A percentile compares a stretch with the other conserved stretches of the same genome.
Conservation (phyloP, 768 basidiomycete genomes). For the Cyclocybe aegerita region DNA sequence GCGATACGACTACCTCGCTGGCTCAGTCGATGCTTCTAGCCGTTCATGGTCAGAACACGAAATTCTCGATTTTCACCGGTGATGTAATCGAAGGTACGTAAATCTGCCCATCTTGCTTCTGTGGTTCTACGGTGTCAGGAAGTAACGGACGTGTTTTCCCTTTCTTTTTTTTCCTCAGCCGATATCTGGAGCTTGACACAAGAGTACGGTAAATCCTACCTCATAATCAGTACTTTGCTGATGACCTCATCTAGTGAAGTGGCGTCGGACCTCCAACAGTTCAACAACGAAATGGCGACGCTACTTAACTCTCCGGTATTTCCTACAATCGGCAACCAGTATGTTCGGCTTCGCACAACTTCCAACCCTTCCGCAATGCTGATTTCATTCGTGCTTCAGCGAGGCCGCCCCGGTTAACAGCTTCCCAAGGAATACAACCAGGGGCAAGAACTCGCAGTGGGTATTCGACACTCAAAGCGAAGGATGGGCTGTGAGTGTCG, state of each 20-base stretch:
- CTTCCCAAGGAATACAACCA: constrained; percentile 48
- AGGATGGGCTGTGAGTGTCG: constrained; percentile 42
- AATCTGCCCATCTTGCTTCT: not conserved
- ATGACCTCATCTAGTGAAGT: constrained; percentile 29
- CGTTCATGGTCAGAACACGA: constrained; percentile 30
- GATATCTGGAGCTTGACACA: too few species aligned
- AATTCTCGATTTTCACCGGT: constrained; percentile 59
- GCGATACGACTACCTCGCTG: constrained; percentile 48
- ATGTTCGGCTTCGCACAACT: constrained; percentile 16
- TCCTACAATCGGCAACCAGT: constrained; percentile 52
- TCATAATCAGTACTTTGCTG: too few species aligned
- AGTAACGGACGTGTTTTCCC: too few species aligned
- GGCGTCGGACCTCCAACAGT: constrained; percentile 36
- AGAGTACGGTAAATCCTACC: too few species aligned
- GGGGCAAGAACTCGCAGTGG: constrained; percentile 41
- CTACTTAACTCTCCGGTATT: constrained; percentile 39
- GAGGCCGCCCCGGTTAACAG: constrained; percentile 55
- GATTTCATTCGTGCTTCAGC: constrained; percentile 26
- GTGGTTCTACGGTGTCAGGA: too few species aligned
- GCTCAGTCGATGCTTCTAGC: constrained; percentile 48
- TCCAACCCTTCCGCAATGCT: not conserved
- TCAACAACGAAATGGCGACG: constrained; percentile 41
- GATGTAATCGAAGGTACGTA: constrained; percentile 54
- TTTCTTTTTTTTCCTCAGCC: too few species aligned
- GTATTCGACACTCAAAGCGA: constrained; percentile 48